phyloP scores from a whole-genome alignment of 176 grass and related monocot species.

The Juncus inflexus region DNA sequence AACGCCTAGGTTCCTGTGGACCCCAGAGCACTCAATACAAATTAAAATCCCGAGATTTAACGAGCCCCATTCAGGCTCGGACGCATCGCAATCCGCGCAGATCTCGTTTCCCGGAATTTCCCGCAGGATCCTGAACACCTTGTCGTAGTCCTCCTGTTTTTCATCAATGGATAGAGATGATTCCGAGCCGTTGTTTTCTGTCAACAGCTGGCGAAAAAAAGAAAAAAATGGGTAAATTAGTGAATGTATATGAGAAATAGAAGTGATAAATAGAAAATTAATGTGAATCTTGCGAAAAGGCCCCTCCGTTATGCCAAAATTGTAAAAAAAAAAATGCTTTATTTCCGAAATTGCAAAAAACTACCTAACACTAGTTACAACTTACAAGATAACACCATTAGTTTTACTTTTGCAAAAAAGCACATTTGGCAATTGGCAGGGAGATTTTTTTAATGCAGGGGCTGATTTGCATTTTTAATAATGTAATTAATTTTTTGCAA shows the following conservation, averaged over 20 bases:
- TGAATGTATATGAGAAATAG: not conserved
- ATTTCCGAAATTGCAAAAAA: no score
- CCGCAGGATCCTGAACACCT: constrained; percentile 51
- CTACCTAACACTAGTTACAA: no score
- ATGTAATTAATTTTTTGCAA: no score
- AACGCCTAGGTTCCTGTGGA: constrained; percentile 95
- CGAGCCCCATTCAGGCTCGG: constrained; percentile 92
- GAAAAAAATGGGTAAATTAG: not conserved
- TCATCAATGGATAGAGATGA: constrained; percentile 40
- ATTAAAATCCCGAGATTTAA: constrained; percentile 92
- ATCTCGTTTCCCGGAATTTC: constrained; percentile 85
- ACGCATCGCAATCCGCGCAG: constrained; percentile 81
- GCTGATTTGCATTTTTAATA: no score
- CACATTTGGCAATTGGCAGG: no score
- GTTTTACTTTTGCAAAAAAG: no score
- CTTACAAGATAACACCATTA: no score
- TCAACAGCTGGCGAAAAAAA: constrained; percentile 46
- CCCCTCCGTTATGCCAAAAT: no score
- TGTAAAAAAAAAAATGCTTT: no score
- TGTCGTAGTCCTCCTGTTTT: constrained; percentile 47
- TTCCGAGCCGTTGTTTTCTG: constrained; percentile 41
- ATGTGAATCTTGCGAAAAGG: no score
- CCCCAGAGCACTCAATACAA: constrained; percentile 93
- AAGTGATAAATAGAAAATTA: no score
- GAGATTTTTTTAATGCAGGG: no score